Evolutionary conservation across 192 early-diverging fungal genomes (phyloP).

Genomic region (Globomyces pollinis-pini): DNA sequence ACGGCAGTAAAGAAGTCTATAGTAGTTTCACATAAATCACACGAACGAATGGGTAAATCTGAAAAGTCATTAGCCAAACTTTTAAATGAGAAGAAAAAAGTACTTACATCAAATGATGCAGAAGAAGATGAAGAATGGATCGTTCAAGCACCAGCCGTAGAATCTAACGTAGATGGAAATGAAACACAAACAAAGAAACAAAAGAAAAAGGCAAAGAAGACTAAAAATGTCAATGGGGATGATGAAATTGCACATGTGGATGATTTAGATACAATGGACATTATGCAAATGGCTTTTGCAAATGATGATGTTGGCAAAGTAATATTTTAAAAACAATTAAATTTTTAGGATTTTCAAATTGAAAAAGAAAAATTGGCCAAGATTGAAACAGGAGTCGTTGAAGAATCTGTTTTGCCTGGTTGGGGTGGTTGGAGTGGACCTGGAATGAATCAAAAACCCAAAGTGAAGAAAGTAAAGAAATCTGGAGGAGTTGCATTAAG

Average conservation of each 20-base stretch:
- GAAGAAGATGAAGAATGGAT: not conserved
- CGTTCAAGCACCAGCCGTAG: not conserved
- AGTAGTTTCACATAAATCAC: not conserved
- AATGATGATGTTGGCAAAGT: constrained; percentile 79
- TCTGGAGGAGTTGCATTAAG: constrained; percentile 24
- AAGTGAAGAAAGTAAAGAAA: constrained; percentile 53
- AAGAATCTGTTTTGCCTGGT: constrained; percentile 83
- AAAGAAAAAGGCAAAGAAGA: constrained; percentile 2
- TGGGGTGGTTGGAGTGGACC: constrained; percentile 69
- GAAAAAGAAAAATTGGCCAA: constrained; percentile 69
- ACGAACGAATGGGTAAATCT: constrained; percentile 4
- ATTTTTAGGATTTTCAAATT: constrained; percentile 68
- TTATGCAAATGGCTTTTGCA: constrained; percentile 91
- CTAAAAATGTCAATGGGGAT: constrained; percentile 26
- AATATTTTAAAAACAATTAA: too few relatives aligned
- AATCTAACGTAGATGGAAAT: not conserved
- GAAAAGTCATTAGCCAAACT: constrained; percentile 7
- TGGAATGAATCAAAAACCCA: constrained; percentile 53
- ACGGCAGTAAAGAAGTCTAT: constrained; percentile 14
- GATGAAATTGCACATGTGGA: constrained; percentile 23
- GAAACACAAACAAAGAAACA: not conserved
- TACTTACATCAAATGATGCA: not conserved
- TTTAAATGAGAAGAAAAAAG: not conserved
- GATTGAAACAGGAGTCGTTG: constrained; percentile 68
- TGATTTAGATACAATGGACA: constrained; percentile 65